Evolutionary conservation across 2,329 filamentous ascomycete genomes (phyloP).

Genomic region (Geoglossum cookeanum): DNA sequence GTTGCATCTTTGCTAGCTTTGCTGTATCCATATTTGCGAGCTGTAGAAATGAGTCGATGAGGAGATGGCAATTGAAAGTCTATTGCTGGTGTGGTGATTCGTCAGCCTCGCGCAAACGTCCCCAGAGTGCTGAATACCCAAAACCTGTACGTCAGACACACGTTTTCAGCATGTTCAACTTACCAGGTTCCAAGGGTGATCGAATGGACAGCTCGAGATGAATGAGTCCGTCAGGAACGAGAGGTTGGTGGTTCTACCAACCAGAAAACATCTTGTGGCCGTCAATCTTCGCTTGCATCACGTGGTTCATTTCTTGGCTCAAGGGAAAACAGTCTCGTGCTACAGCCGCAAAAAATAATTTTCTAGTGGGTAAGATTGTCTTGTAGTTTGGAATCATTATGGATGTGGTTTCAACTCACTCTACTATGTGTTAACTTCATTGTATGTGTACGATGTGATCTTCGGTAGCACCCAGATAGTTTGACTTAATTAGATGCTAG

Average conservation of each 20-base stretch:
- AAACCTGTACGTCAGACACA: background rate
- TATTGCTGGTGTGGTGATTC: background rate
- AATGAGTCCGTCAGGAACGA: background rate
- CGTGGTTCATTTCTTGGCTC: background rate
- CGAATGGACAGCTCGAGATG: background rate
- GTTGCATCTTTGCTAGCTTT: constrained; percentile 47
- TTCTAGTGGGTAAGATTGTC: no score
- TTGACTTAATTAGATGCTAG: no score
- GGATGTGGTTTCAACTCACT: background rate
- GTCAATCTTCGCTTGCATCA: background rate
- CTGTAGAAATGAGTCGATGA: background rate
- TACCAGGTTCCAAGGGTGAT: background rate
- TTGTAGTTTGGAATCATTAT: no score
- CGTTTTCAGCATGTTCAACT: background rate
- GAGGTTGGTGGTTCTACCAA: background rate
- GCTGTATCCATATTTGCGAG: constrained; percentile 39
- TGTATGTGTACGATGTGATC: background rate
- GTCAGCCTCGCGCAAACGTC: background rate
- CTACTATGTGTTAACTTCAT: background rate
- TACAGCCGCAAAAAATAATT: no score
- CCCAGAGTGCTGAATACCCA: background rate
- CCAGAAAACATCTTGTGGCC: background rate
- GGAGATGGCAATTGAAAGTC: background rate
- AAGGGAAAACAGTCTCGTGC: background rate
- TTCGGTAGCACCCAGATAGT: no score